Evolutionary conservation across 306 rosid species (phyloP), one percentile per base, ranked within the genome.

Genomic region (Begonia masoniana): DNA sequence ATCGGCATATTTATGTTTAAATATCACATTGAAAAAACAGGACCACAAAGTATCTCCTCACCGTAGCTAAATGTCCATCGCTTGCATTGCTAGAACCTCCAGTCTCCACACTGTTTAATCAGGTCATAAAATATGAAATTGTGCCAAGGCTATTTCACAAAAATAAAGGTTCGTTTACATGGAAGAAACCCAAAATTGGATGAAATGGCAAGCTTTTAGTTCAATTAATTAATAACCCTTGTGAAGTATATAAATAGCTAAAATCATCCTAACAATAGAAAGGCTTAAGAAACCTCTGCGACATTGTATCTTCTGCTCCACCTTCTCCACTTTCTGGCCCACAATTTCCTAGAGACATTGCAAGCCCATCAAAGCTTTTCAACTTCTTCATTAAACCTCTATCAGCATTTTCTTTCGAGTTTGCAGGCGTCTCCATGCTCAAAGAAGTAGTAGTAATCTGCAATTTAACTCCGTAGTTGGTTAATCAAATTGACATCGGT

Each of bases 71-170:
- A 68, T 76, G 81, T 68, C 85, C 84, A 47, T 73, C 84, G 75
- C 99, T 91, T 70, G 88, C 95, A 78, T 80, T 78, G 16, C 88
- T 86, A 35, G 93, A 78, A 60, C 84, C 93, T 56, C 81, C 93
- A 8, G 88, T 79, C 52, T 69, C 88, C 63, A 36, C 59, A 75
- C 96, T 91, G 93, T 50, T 45, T 64, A n/a, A 60, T 54, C 65
- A 62, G 56, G 64, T 26, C 51, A 70, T 47, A 65, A 52, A 57
- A 57, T 52, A 55, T 57, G 23, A 60, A 63, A 74, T 54, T 39
- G 24, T 21, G 52, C 46, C 5, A 52, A 50, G 55, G 39, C 39
- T 7, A 7, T 5, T 31, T 31, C 8, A 31, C 7, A 31, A 31
- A 31, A 31, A 31, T 45, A 45, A 10, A 45, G 15, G n/a, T 10